Evolutionary conservation across 2,329 filamentous ascomycete genomes (phyloP).

Genomic region (Fusarium tjaetaba): DNA sequence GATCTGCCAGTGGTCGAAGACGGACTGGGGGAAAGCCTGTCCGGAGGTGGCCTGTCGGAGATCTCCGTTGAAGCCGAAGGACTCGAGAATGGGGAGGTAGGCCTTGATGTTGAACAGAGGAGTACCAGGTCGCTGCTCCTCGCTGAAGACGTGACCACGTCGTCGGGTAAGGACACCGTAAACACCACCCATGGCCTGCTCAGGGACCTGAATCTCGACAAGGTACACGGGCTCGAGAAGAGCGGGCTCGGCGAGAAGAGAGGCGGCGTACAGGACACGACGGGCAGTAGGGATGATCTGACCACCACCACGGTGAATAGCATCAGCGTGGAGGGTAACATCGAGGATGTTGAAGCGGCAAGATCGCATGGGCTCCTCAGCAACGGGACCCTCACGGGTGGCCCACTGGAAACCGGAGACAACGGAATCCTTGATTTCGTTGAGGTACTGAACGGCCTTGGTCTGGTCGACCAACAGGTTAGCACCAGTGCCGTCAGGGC

Average conservation of each 20-base stretch:
- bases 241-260: slow-evolving; percentile 89
- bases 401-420: slow-evolving; percentile 99
- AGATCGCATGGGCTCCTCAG: slow-evolving; percentile 97
- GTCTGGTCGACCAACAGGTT: slow-evolving; percentile 99
- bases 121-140: slow-evolving; percentile 98
- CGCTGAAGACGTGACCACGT: slow-evolving; percentile 98
- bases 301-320: slow-evolving; percentile 99
- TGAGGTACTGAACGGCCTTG: slow-evolving; percentile 99
- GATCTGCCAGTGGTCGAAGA: slow-evolving; percentile 99
- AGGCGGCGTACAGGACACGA: slow-evolving; percentile 94
- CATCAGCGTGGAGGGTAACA: slow-evolving; percentile 99
- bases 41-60: slow-evolving; percentile 92
- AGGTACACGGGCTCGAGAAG: slow-evolving; percentile 98
- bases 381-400: slow-evolving; percentile 94
- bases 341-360: slow-evolving; percentile 99
- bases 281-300: slow-evolving; percentile 98
- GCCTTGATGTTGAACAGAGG: slow-evolving; percentile 99
- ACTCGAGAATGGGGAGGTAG: slow-evolving; percentile 96
- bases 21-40: slow-evolving; percentile 98
- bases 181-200: slow-evolving; percentile 99
- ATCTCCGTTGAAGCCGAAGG: slow-evolving; percentile 98
- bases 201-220: slow-evolving; percentile 98
- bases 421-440: slow-evolving; percentile 99
- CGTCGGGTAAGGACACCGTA: slow-evolving; percentile 98
- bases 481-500: slow-evolving; percentile 95